phyloP scores from a whole-genome alignment of 495 filamentous ascomycete genomes.

The Hypoxylon rickii region DNA sequence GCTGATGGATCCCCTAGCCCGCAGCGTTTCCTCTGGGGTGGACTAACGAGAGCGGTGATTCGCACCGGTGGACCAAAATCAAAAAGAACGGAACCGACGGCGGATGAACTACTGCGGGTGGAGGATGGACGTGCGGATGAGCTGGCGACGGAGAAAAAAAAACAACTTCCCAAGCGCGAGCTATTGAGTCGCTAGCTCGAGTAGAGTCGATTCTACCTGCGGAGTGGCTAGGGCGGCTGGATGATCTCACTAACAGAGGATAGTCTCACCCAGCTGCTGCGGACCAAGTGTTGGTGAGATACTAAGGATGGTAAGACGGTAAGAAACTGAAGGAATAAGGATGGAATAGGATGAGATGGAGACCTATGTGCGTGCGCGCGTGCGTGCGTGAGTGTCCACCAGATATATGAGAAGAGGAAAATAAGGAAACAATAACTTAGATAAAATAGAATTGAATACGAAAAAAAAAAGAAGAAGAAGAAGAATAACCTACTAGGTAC shows the following conservation, averaged over 20 bases:
- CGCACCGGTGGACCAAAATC: slow-evolving; percentile 26
- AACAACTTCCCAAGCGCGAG: slow-evolving; percentile 21
- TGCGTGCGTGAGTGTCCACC: background rate
- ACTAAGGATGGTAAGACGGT: background rate
- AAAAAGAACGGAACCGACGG: slow-evolving; percentile 34
- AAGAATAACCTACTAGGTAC: too few species aligned
- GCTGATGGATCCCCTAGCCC: slow-evolving; percentile 19
- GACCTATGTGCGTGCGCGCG: slow-evolving; percentile 1
- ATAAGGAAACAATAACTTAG: background rate
- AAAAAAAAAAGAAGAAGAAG: too few species aligned
- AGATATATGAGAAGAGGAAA: background rate
- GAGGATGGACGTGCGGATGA: slow-evolving; percentile 21
- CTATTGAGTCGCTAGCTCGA: slow-evolving; percentile 35
- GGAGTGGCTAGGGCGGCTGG: slow-evolving; percentile 28
- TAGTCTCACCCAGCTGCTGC: slow-evolving; percentile 20
- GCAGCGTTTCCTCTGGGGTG: slow-evolving; percentile 35
- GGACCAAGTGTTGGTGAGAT: slow-evolving; percentile 22
- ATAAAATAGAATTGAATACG: too few species aligned
- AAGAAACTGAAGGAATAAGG: slow-evolving; percentile 1
- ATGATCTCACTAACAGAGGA: slow-evolving; percentile 28
- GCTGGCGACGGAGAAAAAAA: slow-evolving; percentile 30
- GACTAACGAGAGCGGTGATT: slow-evolving; percentile 30
- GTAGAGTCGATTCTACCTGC: slow-evolving; percentile 15
- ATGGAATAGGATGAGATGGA: background rate
- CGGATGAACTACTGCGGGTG: slow-evolving; percentile 34